Evolutionary conservation across 305 asterid genomes (phyloP).

Genomic region (Stenogyne calaminthoides): DNA sequence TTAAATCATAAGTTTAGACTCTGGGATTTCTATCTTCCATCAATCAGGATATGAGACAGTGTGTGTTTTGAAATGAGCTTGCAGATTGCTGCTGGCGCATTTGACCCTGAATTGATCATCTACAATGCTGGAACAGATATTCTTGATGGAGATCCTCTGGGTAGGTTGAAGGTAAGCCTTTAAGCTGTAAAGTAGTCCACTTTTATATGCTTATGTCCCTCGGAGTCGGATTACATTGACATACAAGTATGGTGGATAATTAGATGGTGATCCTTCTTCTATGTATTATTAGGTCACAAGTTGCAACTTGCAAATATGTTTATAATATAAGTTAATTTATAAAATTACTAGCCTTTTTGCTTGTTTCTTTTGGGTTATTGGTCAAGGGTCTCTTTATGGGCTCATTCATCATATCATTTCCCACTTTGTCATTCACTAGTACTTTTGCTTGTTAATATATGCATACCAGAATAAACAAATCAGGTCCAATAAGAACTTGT

Average conservation of each 20-base stretch:
- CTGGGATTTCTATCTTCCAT: neutral
- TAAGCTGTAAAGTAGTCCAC: neutral
- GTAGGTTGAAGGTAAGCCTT: constrained; percentile 70
- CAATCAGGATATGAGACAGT: constrained; percentile 9
- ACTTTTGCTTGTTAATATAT: neutral
- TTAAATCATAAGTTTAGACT: constrained; percentile 10
- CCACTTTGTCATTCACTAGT: neutral
- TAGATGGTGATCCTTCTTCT: neutral
- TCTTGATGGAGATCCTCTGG: constrained; percentile 93
- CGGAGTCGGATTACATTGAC: neutral
- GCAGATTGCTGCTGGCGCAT: constrained; percentile 69
- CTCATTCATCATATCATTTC: neutral
- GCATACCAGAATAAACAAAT: neutral
- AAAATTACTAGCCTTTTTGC: neutral
- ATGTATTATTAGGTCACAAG: neutral
- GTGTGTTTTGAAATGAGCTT: constrained; percentile 28
- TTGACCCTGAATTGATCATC: constrained; percentile 75
- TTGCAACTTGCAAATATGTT: neutral
- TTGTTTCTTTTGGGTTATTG: constrained; percentile 7
- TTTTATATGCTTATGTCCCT: neutral
- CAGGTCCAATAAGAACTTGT: neutral
- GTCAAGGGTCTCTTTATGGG: constrained; percentile 8
- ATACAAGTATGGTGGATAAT: neutral
- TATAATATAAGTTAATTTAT: neutral
- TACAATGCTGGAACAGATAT: constrained; percentile 98